A percentile compares a stretch with the other conserved stretches of the same genome.
Conservation (phyloP, 805 yeast genomes). For the Sugiyamaella chiloensis region DNA sequence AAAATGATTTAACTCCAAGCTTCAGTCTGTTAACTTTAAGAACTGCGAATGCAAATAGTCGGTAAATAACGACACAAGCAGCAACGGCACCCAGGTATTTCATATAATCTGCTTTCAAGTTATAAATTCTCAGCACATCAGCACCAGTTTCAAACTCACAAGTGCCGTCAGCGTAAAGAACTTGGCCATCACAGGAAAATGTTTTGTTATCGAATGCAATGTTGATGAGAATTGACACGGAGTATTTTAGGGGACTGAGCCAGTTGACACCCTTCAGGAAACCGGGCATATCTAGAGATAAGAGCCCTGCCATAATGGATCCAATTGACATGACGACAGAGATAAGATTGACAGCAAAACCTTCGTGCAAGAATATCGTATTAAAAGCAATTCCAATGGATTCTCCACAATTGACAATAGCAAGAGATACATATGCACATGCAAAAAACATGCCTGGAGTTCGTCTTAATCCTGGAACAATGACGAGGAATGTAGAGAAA, state of each 20-base stretch:
- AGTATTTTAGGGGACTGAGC: slow-evolving; percentile 73
- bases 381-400: slow-evolving; percentile 79
- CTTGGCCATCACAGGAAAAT: slow-evolving; percentile 49
- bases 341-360: slow-evolving; percentile 74
- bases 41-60: slow-evolving; percentile 25
- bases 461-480: slow-evolving; percentile 72
- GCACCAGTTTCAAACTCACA: slow-evolving; percentile 55
- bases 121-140: slow-evolving; percentile 53
- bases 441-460: slow-evolving; percentile 65
- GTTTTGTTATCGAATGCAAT: slow-evolving; percentile 52
- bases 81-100: slow-evolving; percentile 26
- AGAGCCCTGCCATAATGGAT: slow-evolving; percentile 77
- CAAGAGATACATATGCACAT: slow-evolving; percentile 50
- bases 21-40: slow-evolving; percentile 26
- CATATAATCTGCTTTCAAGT: slow-evolving; percentile 32
- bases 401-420: slow-evolving; percentile 72
- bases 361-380: slow-evolving; percentile 68
- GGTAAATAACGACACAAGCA: slow-evolving; percentile 28
- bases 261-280: slow-evolving; percentile 71
- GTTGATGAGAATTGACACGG: slow-evolving; percentile 58
- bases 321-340: slow-evolving; percentile 67
- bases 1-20: slow-evolving; percentile 19
- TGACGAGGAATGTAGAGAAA: slow-evolving; percentile 59
- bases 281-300: slow-evolving; percentile 72
- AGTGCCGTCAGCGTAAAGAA: slow-evolving; percentile 30